phyloP scores from a whole-genome alignment of 208 protist species.

The Trypanosoma theileri region DNA sequence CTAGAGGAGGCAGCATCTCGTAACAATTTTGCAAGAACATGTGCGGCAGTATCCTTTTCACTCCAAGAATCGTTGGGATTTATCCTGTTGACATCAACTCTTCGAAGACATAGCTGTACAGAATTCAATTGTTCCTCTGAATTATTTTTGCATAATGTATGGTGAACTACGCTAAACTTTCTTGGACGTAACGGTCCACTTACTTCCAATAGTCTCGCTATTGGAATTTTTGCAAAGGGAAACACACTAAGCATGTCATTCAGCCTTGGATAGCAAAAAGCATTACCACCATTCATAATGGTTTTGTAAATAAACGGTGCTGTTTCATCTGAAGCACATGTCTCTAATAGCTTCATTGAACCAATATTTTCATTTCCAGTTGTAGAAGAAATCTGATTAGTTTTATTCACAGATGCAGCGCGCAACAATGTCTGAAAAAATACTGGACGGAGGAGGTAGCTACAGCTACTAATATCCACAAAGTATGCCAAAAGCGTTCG shows the following conservation, averaged over 20 bases:
- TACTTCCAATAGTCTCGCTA: slow-evolving; percentile 78
- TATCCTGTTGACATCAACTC: slow-evolving; percentile 18
- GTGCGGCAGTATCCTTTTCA: slow-evolving; percentile 6
- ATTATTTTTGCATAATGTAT: slow-evolving; percentile 17
- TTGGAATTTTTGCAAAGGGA: slow-evolving; percentile 65
- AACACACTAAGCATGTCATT: slow-evolving; percentile 74
- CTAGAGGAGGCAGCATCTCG: slow-evolving; percentile 18
- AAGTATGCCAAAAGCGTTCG: slow-evolving; percentile 69
- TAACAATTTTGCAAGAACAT: slow-evolving; percentile 24
- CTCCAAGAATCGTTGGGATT: slow-evolving; percentile 6
- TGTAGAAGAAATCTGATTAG: background rate
- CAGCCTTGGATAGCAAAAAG: slow-evolving; percentile 75
- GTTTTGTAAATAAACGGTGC: slow-evolving; percentile 51
- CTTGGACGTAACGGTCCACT: slow-evolving; percentile 67
- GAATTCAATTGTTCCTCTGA: background rate
- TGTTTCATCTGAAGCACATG: slow-evolving; percentile 46
- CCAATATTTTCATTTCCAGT: slow-evolving; percentile 15
- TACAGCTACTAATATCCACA: slow-evolving; percentile 80
- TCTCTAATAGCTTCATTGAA: slow-evolving; percentile 42
- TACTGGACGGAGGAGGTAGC: slow-evolving; percentile 68
- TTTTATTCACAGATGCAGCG: slow-evolving; percentile 38
- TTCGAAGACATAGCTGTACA: slow-evolving; percentile 34
- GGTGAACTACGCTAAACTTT: slow-evolving; percentile 65
- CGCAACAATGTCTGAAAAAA: slow-evolving; percentile 78
- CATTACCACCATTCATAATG: slow-evolving; percentile 42